These are phyloP conservation scores for Carex sylvatica DNA, from an alignment of 202 grass and related monocot species.

Conservation along the genomic window DNA sequence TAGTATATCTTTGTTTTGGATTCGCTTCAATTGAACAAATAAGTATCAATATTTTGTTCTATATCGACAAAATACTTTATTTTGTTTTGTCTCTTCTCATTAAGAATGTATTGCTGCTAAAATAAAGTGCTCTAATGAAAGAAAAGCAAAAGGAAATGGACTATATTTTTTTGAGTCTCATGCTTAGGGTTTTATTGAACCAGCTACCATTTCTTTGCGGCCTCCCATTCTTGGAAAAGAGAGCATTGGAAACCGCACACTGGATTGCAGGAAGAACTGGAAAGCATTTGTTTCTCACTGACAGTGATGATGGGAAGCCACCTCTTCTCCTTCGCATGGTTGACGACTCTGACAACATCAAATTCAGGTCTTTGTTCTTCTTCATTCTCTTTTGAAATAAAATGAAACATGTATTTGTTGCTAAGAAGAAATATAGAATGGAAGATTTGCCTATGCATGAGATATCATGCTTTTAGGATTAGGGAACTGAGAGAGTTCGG, in stretches of 20 bases:
- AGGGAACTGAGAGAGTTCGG: too few relatives aligned
- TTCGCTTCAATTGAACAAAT: background rate
- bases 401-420: background rate
- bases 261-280: constrained; percentile 92
- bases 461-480: constrained; percentile 9
- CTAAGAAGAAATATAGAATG: background rate
- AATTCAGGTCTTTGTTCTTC: constrained; percentile 69
- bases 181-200: constrained; percentile 75
- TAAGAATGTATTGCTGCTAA: background rate
- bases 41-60: background rate
- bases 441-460: background rate
- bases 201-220: constrained; percentile 97
- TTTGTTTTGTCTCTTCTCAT: constrained; percentile 2
- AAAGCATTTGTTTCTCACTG: constrained; percentile 96
- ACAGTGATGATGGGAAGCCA: constrained; percentile 60
- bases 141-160: background rate
- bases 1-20: background rate
- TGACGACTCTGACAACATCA: constrained; percentile 77
- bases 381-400: background rate
- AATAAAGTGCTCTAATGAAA: background rate
- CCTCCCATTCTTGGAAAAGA: constrained; percentile 90
- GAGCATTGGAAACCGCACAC: constrained; percentile 88
- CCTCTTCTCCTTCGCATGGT: constrained; percentile 91
- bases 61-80: background rate
- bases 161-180: constrained; percentile 39